Conservation (phyloP, 371 early-diverging fungal species). For the Mucor plumbeus region DNA sequence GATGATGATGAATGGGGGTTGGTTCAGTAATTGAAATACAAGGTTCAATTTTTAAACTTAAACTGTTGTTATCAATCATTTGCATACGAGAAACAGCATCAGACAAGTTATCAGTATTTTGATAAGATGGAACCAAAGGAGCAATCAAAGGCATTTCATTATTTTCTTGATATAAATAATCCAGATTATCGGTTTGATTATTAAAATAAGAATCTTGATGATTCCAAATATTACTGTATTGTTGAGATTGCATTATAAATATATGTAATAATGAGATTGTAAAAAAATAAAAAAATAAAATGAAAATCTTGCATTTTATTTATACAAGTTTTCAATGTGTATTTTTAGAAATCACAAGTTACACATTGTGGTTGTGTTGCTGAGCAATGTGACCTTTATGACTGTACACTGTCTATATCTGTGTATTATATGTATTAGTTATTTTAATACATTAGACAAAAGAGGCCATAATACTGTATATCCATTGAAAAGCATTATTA, state of each 20-base stretch:
- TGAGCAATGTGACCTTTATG: constrained; percentile 23
- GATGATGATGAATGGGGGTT: constrained; percentile 18
- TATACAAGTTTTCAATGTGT: neutral
- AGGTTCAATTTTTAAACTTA: constrained; percentile 29
- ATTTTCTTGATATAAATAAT: neutral
- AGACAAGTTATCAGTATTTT: constrained; percentile 1
- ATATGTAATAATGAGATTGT: neutral
- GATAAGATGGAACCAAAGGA: constrained; percentile 19
- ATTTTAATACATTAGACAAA: no score
- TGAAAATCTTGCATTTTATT: neutral
- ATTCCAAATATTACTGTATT: neutral
- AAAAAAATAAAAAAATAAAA: neutral
- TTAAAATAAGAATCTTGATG: neutral
- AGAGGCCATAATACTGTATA: no score
- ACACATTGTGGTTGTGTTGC: constrained; percentile 20
- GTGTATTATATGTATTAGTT: no score
- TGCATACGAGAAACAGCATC: constrained; percentile 24
- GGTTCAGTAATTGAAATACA: constrained; percentile 39
- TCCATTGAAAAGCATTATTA: no score
- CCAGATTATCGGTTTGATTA: neutral
- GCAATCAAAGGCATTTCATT: constrained; percentile 2
- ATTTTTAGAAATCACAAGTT: constrained; percentile 22
- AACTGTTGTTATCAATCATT: constrained; percentile 10
- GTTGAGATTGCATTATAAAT: constrained; percentile 6
- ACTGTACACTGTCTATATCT: neutral